Base-by-base conservation (phyloP, 2,329 filamentous ascomycete genomes). In the Fusarium sp. region DNA sequence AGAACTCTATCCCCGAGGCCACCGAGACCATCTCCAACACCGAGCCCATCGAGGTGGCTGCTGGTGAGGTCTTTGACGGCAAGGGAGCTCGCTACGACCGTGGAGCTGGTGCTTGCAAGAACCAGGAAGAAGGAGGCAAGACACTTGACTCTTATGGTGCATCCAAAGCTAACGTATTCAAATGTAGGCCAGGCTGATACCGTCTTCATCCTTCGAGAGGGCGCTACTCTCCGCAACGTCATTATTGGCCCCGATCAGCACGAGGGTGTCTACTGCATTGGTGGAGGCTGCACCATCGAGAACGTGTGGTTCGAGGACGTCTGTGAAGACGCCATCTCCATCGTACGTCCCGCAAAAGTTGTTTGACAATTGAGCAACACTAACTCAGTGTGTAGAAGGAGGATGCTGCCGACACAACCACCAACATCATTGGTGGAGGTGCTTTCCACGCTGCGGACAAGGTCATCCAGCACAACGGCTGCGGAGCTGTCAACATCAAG, bases 231-330 rank as follows among this genome's bases (percentile, higher is more conserved):
- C 4, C 58, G 61, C 16, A 69, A 69, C 16, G 64, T 63, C 58
- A 69, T 72, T 25, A 72, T 72, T 20, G 69, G 69, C 6, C 40
- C 34, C 14, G 61, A 71, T 49, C 67, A 72, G 33, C 57, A 50
- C 13, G 71, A 76, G 61, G 75, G 75, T 51, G 69, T 76, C 20
- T 71, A 75, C 66, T 76, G 74, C 61, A 25, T 53, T 31, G 56
- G 68, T 5, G 70, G 73, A 77, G 49, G 74, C 69, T 49, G 64
- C 73, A 77, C 75, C 10, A 68, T 77, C 9, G 74, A 72, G 55
- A 77, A 78, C 68, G 79, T 81, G 54, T 79, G 78, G 79, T 79
- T 78, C 74, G 69, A 75, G 14, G 75, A 79, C 42, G 77, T 81
- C 46, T 81, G 79, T 67, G 79, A 81, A 59, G 80, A 73, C 38